Evolutionary conservation across 805 yeast genomes (phyloP), one percentile per base, ranked within the genome.

Genomic region (Ogataea parapolymorpha): DNA sequence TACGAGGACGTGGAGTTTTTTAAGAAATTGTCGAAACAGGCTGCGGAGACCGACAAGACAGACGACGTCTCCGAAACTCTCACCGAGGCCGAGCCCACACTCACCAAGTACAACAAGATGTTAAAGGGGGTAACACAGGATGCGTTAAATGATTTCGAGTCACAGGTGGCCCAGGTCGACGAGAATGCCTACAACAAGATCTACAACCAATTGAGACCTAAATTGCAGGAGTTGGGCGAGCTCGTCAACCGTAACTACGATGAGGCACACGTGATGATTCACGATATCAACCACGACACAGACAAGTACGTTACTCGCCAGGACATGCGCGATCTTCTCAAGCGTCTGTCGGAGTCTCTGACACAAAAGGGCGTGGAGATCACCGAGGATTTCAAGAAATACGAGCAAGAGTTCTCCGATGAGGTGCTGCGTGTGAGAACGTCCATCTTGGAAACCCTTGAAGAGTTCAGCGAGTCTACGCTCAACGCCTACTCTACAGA

Each of bases 401-500:
- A 60, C 10, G 59, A 68, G 30, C 49, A 58, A 16, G 53, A 51
- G 4, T 62, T 68, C 17, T 65, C 71, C 30, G 51, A 60, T 3
- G 61, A 52, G 18, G 45, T 65, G 15, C 42, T 54, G 10, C 39
- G 41, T 5, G 33, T 68, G 25, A 70, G 76, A 53, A 56, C 64
- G 15, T 58, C 65, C 15, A 72, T 81, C 26, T 70, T 83, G 39
- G 90, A 85, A 48, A 72, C 81, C 0, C 73, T 80, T 56, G 90
- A 84, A 58, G 84, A 84, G 46, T 85, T 84, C 68, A 80, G 82
- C 5, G 89, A 83, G 40, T 74, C 78, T 6, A 71, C 85, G 22
- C 70, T 83, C 40, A 71, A 66, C 49, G 87, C 82, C 50, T 83
- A 81, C 63, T 74, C 84, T 6, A 74, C 75, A 38, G 73, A 77